Conservation (phyloP, 2,329 filamentous ascomycete genomes). For the Diaporthe ilicicola region DNA sequence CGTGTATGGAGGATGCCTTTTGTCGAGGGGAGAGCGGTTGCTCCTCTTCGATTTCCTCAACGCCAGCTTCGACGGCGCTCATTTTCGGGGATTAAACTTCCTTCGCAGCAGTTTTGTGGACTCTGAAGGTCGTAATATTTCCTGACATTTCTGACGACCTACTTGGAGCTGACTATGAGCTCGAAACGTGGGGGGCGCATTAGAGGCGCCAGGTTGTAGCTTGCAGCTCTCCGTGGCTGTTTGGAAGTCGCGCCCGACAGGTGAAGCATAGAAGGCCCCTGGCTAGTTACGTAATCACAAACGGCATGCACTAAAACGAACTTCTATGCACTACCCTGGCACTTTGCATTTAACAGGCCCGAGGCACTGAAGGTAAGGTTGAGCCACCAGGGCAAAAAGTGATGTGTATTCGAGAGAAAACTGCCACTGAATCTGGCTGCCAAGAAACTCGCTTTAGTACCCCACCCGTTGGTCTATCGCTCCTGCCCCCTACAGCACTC, state of each 20-base stretch:
- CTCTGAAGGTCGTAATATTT: neutral
- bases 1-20: slow-evolving; percentile 43
- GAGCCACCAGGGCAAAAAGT: no score
- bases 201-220: neutral
- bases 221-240: neutral
- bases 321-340: neutral
- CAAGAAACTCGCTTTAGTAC: no score
- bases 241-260: neutral
- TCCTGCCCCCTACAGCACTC: no score
- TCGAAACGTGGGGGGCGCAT: slow-evolving; percentile 7
- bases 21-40: slow-evolving; percentile 48
- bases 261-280: slow-evolving; percentile 11
- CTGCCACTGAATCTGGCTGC: no score
- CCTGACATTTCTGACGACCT: neutral
- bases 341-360: neutral
- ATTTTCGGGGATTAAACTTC: slow-evolving; percentile 29
- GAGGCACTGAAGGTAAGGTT: no score
- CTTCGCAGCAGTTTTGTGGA: neutral
- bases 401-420: no score
- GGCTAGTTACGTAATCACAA: neutral
- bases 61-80: slow-evolving; percentile 34
- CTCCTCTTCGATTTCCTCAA: slow-evolving; percentile 39
- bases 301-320: neutral
- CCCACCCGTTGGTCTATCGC: no score
- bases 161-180: slow-evolving; percentile 3